Base-by-base conservation (phyloP, 306 rosid genomes). In the Coriaria nepalensis region DNA sequence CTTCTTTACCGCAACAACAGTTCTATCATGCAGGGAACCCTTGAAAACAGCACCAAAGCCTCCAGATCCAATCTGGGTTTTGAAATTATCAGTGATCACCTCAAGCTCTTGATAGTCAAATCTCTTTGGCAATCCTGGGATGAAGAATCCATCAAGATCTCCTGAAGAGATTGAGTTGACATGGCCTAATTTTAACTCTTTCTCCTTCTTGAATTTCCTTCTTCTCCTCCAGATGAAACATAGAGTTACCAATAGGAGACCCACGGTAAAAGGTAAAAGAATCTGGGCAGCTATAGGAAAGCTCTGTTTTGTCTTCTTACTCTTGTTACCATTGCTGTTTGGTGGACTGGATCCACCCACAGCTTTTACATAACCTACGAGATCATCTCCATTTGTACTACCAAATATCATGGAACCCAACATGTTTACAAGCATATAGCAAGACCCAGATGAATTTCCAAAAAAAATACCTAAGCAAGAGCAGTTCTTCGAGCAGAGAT, bases 81-180 rank as follows among this genome's bases (percentile, higher is more conserved):
- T 78, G 49, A 90, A 90, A 50, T 66, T 61, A 20, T 81, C 86
- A 8, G 97, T 90, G 2, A 95, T 90, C 48, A 49, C 53, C 52
- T 79, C 87, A 6, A 84, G 86, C 41, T 84, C 90, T 63, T 74
- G 75, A 56, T 63, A 70, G 59, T 72, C 75, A 61, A 84, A 84
- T 71, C 90, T 74, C 69, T 52, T 75, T 2, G 97, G 97, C 63
- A 90, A 79, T 13, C 97, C 97, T n/a, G 92, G 93, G 43, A 90
- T 84, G 69, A 61, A 67, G 65, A 84, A 79, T 50, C 69, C 69
- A 13, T 76, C 93, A 57, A 81, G 37, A 35, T 88, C 93, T 37
- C 48, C 71, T 0, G 85, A 81, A 53, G 80, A 73, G 58, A 33
- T 57, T 14, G 93, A 73, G 35, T 53, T 54, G 29, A 47, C 9